Evolutionary conservation across 148 eudicot species (phyloP).

Genomic region (Camellia japonica): DNA sequence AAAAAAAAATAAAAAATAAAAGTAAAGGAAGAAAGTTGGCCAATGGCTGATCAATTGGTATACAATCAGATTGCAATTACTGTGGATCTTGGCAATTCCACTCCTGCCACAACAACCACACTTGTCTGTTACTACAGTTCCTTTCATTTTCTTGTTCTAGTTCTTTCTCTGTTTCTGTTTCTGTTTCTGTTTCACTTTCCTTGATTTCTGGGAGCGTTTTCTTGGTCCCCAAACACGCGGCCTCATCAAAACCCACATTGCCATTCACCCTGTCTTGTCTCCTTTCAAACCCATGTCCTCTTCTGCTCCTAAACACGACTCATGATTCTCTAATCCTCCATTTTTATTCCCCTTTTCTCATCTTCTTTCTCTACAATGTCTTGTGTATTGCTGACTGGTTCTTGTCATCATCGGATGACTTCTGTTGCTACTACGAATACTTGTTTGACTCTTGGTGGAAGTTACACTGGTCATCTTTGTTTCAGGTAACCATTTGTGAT

Average conservation of each 20-base stretch:
- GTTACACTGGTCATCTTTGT: slow-evolving; percentile 12
- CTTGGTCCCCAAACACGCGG: slow-evolving; percentile 16
- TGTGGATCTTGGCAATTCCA: not conserved
- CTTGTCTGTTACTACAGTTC: not conserved
- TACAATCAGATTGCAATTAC: not conserved
- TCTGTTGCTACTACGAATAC: slow-evolving; percentile 14
- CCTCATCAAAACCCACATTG: not conserved
- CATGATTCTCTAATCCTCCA: slow-evolving; percentile 1
- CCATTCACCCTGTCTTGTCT: not conserved
- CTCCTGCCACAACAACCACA: not conserved
- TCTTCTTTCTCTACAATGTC: slow-evolving; percentile 21
- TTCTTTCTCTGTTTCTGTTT: not conserved
- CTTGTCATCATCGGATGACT: slow-evolving; percentile 12
- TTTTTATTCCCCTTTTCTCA: not conserved
- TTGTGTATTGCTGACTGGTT: slow-evolving; percentile 15
- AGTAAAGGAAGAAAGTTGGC: not conserved
- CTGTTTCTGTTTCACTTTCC: not conserved
- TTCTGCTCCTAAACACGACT: slow-evolving; percentile 5
- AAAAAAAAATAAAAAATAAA: too few relatives aligned
- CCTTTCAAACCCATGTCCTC: not conserved
- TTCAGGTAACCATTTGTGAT: slow-evolving; percentile 19
- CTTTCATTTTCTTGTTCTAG: not conserved
- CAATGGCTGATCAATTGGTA: not conserved
- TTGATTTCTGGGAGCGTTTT: not conserved
- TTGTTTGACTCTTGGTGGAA: slow-evolving; percentile 3